Evolutionary conservation across 768 basidiomycete genomes (phyloP).

Genomic region (Roridomyces roridus): DNA sequence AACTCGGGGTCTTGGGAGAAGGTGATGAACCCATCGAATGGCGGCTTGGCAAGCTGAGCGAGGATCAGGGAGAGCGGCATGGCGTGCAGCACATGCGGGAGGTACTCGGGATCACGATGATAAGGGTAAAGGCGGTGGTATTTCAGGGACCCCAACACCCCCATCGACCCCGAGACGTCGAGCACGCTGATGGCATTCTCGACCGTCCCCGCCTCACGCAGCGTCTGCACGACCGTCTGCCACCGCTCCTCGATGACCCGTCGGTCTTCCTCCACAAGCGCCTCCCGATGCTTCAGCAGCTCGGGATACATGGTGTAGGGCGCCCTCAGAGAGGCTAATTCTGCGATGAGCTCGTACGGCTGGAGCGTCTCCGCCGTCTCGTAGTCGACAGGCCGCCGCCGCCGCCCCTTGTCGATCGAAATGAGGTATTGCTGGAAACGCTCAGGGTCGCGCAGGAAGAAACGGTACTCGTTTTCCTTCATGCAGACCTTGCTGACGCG

Average conservation of each 20-base stretch:
- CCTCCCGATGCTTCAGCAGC: constrained; percentile 33
- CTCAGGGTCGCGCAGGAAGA: constrained; percentile 59
- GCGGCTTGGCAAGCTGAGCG: constrained; percentile 66
- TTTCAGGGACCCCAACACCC: constrained; percentile 29
- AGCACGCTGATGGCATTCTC: constrained; percentile 71
- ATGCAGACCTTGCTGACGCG: too few relatives aligned
- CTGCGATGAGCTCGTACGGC: constrained; percentile 65
- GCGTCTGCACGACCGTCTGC: constrained; percentile 59
- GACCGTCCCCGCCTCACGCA: constrained; percentile 59
- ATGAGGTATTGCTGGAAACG: constrained; percentile 65
- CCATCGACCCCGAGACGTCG: constrained; percentile 84
- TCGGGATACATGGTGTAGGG: constrained; percentile 18
- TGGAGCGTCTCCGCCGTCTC: constrained; percentile 73
- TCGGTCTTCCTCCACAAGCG: constrained; percentile 39
- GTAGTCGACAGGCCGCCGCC: too few relatives aligned
- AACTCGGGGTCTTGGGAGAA: too few relatives aligned
- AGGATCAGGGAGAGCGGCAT: constrained; percentile 71
- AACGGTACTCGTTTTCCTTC: too few relatives aligned
- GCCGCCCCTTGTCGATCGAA: constrained; percentile 58
- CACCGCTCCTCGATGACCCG: constrained; percentile 71
- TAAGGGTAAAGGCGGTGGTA: too few relatives aligned
- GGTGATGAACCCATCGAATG: too few relatives aligned
- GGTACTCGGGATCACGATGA: too few relatives aligned
- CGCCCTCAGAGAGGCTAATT: constrained; percentile 31
- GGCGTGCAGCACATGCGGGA: constrained; percentile 66